Percentiles rank a stretch among this genome's conserved stretches.
phyloP scores from a whole-genome alignment of 192 early-diverging fungal species.

The Coemansia guatemalensis region DNA sequence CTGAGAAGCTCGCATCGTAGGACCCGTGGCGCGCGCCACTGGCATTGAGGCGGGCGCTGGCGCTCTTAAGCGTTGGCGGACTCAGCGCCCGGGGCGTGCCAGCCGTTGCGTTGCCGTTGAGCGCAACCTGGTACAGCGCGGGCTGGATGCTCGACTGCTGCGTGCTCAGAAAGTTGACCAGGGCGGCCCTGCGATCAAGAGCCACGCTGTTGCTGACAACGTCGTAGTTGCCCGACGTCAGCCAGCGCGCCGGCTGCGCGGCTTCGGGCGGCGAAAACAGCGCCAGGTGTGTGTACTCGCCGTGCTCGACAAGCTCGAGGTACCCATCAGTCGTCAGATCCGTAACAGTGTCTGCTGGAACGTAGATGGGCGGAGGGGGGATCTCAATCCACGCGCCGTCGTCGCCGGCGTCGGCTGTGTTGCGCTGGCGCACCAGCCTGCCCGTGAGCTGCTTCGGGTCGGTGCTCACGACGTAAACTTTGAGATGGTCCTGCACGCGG shows the following conservation, averaged over 20 bases:
- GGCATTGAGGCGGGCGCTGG: conserved; percentile 20
- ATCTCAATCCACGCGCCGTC: conserved; percentile 79
- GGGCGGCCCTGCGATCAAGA: conserved; percentile 35
- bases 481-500: conserved; percentile 82
- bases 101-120: conserved; percentile 23
- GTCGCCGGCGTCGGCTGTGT: conserved; percentile 48
- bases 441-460: conserved; percentile 40
- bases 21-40: conserved; percentile 31
- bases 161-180: conserved; percentile 53
- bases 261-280: conserved; percentile 58
- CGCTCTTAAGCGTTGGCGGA: conserved; percentile 30
- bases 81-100: conserved; percentile 25
- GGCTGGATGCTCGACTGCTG: conserved; percentile 38
- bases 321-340: conserved; percentile 55
- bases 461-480: conserved; percentile 62
- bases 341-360: conserved; percentile 24
- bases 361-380: conserved; percentile 34
- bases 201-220: conserved; percentile 54
- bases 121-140: conserved; percentile 50
- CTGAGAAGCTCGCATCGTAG: conserved; percentile 74
- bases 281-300: conserved; percentile 70
- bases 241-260: conserved; percentile 52
- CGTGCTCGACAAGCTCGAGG: conserved; percentile 63
- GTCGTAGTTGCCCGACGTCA: conserved; percentile 74
- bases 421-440: conserved; percentile 60